These are phyloP conservation scores for Pleurotus ostreatus DNA, from an alignment of 768 basidiomycete species.

Conservation along the genomic window DNA sequence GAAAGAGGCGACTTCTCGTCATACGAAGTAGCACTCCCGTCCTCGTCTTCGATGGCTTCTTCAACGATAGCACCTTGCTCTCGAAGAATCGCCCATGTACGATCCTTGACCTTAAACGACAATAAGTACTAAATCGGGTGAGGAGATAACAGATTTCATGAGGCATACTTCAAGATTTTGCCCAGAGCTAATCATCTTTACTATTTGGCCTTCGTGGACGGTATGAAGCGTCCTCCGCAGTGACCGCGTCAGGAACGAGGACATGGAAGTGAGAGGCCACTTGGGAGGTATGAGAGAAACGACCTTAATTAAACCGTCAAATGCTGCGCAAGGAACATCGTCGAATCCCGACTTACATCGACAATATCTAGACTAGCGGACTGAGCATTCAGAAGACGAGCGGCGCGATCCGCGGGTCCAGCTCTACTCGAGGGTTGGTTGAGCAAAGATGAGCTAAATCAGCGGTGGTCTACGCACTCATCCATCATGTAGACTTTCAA, in stretches of 20 bases:
- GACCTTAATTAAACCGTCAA: conserved; percentile 34
- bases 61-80: conserved; percentile 68
- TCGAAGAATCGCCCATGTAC: conserved; percentile 50
- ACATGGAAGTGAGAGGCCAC: conserved; percentile 73
- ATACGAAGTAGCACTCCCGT: conserved; percentile 27
- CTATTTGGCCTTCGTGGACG: conserved; percentile 64
- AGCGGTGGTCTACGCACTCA: conserved; percentile 43
- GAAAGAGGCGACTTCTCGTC: conserved; percentile 43
- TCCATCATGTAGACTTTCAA: conserved; percentile 81
- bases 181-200: conserved; percentile 74
- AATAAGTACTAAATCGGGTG: too few species aligned
- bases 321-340: conserved; percentile 1
- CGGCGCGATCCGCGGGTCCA: conserved; percentile 51
- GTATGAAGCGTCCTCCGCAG: conserved; percentile 73
- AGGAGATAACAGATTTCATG: not conserved
- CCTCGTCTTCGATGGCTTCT: conserved; percentile 40
- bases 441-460: too few species aligned
- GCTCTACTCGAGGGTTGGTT: conserved; percentile 31
- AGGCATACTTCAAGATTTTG: conserved; percentile 67
- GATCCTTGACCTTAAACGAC: conserved; percentile 47
- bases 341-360: conserved; percentile 50
- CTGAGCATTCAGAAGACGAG: conserved; percentile 74
- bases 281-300: conserved; percentile 62
- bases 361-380: conserved; percentile 71
- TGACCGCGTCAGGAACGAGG: conserved; percentile 76